Evolutionary conservation across 2,329 filamentous ascomycete genomes (phyloP), one percentile per base, ranked within the genome.

Genomic region (Aureobasidium vineae): DNA sequence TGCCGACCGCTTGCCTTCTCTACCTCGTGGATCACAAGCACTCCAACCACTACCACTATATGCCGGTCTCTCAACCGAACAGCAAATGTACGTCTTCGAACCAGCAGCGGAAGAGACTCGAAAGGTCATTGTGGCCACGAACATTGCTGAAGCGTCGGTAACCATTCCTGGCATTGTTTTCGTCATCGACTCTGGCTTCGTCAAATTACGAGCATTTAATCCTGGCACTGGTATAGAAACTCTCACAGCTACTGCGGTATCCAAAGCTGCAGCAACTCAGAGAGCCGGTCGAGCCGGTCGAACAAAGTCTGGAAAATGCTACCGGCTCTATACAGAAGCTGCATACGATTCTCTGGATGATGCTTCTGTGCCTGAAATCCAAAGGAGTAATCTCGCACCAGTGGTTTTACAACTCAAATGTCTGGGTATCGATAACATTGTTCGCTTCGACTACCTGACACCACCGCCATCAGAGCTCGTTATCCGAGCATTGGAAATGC

Each of bases 31-130:
- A 57, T 81, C 85, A 13, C 83, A 85, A 69, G 80, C 81, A 26
- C 79, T 96, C 8, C 82, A 90, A 67, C 83, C 90, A 5, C 78
- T 98, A 10, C 93, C 94, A 1, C 83, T 98, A 0, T 98, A 96
- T 75, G 92, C 95, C 5, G 95, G 94, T 2, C 84, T 98, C 6
- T 87, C 92, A 1, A 92, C 90, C 10, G 93, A 97, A 70, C 88
- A 97, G 73, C 95, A 98, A 75, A 94, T 97, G 87, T 93, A 93
- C 70, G 90, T 98, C 47, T 98, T 98, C 75, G 92, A 97, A 72
- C 87, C 90, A 64, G 82, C 92, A 1, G 87, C 91, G 0, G 88
- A 91, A 68, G 89, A 93, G 67, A 93, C 88, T 1, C 86, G 95
- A 49, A 98, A 98, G 75, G 90, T 97, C 45, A 90, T 99, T 41